These are phyloP conservation scores for Aspergillus persii DNA, from an alignment of 2,329 filamentous ascomycete species.

Conservation along the genomic window DNA sequence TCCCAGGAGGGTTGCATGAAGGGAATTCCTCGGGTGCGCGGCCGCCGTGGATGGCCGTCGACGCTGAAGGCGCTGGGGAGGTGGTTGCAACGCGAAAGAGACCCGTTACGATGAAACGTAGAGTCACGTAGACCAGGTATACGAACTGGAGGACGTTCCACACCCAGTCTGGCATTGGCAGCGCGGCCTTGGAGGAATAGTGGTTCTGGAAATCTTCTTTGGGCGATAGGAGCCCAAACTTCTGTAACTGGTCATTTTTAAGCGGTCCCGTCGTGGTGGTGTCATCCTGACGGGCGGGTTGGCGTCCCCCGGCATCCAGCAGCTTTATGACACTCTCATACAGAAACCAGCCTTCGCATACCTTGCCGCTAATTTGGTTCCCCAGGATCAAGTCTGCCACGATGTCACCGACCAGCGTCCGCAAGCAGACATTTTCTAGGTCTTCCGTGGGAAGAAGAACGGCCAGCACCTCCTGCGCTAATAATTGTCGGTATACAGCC, in stretches of 20 bases:
- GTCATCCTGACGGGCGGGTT: conserved; percentile 15
- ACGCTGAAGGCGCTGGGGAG: conserved; percentile 35
- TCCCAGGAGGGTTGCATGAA: conserved; percentile 31
- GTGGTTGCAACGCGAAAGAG: conserved; percentile 67
- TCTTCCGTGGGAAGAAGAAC: conserved; percentile 90
- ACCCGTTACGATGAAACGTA: conserved; percentile 65
- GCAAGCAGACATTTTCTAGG: conserved; percentile 80
- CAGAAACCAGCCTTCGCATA: conserved; percentile 83
- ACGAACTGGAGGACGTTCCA: conserved; percentile 54
- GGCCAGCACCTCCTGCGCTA: conserved; percentile 79
- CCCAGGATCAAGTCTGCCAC: conserved; percentile 87
- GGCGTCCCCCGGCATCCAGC: conserved; percentile 47
- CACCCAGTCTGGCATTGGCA: conserved; percentile 39
- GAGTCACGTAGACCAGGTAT: conserved; percentile 56
- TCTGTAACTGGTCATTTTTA: conserved; percentile 50
- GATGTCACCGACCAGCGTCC: conserved; percentile 79
- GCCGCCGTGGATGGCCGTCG: conserved; percentile 22
- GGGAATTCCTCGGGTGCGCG: conserved; percentile 30
- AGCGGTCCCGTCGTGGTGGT: conserved; percentile 32
- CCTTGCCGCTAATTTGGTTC: conserved; percentile 73
- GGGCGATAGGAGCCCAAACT: conserved; percentile 54
- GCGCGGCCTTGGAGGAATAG: conserved; percentile 33
- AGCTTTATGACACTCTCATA: conserved; percentile 80
- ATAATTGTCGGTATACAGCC: conserved; percentile 76
- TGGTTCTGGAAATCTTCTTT: conserved; percentile 24